Evolutionary conservation across 2,329 filamentous ascomycete species (phyloP).

Genomic region (Neofusicoccum sp.): DNA sequence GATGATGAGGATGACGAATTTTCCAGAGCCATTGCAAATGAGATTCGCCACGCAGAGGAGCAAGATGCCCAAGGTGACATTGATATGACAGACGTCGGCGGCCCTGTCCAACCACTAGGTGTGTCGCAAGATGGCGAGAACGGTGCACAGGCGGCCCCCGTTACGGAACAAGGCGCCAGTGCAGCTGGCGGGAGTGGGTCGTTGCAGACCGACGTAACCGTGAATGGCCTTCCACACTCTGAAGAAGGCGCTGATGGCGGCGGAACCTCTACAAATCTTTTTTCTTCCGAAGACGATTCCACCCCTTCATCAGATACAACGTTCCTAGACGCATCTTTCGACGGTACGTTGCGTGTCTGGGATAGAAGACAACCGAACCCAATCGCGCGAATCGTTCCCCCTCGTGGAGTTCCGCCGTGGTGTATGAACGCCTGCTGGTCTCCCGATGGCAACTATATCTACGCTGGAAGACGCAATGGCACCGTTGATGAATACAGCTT

Average conservation of each 20-base stretch:
- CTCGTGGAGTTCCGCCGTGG: slow-evolving; percentile 82
- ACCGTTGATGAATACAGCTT: slow-evolving; percentile 94
- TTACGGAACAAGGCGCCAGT: background rate
- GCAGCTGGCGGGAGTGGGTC: background rate
- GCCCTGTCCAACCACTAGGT: slow-evolving; percentile 40
- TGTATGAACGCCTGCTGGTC: slow-evolving; percentile 98
- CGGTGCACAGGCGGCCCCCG: background rate
- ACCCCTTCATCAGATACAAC: slow-evolving; percentile 65
- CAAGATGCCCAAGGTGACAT: slow-evolving; percentile 42
- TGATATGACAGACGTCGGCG: slow-evolving; percentile 47
- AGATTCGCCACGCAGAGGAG: slow-evolving; percentile 44
- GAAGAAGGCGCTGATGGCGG: slow-evolving; percentile 41
- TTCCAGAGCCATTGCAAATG: slow-evolving; percentile 65
- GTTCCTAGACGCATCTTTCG: slow-evolving; percentile 84
- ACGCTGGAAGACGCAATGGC: slow-evolving; percentile 83
- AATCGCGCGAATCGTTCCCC: slow-evolving; percentile 73
- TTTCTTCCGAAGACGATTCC: slow-evolving; percentile 36
- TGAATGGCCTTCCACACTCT: slow-evolving; percentile 51
- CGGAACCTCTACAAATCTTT: slow-evolving; percentile 9
- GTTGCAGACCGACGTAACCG: background rate
- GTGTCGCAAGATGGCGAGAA: slow-evolving; percentile 1
- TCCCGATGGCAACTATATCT: slow-evolving; percentile 91
- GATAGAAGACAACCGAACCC: slow-evolving; percentile 75
- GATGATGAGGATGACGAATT: slow-evolving; percentile 86
- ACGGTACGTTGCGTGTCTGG: slow-evolving; percentile 91